These are phyloP conservation scores for Ganoderma sinense DNA, from an alignment of 1,284 basidiomycete genomes.

Conservation along the genomic window DNA sequence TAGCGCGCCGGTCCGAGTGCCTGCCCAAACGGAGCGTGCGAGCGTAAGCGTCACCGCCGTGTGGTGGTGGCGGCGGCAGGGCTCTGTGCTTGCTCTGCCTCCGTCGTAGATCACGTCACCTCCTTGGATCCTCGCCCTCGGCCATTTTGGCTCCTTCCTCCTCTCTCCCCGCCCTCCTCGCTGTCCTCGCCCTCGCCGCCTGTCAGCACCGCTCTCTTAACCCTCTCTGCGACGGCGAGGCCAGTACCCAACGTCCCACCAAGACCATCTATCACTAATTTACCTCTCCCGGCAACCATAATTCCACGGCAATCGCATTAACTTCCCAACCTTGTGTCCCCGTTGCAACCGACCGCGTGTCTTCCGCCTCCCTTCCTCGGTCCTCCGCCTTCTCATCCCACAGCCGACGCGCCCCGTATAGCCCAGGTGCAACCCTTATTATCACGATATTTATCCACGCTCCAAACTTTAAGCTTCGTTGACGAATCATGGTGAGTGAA, in stretches of 20 bases:
- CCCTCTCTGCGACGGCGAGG: slow-evolving; percentile 13
- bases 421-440: slow-evolving; percentile 12
- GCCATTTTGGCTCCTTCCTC: slow-evolving; percentile 20
- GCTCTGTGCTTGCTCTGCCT: background rate
- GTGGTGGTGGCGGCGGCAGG: background rate
- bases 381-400: slow-evolving; percentile 12
- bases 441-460: slow-evolving; percentile 29
- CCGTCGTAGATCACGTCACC: slow-evolving; percentile 25
- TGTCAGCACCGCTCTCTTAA: slow-evolving; percentile 11
- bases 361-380: slow-evolving; percentile 10
- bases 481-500: slow-evolving; percentile 32
- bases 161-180: slow-evolving; percentile 6
- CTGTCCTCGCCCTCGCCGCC: slow-evolving; percentile 15
- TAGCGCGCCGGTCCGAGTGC: background rate
- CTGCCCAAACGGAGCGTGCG: background rate
- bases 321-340: slow-evolving; percentile 17
- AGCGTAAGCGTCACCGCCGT: background rate
- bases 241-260: slow-evolving; percentile 12
- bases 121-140: slow-evolving; percentile 16
- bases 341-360: slow-evolving; percentile 25
- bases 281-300: slow-evolving; percentile 14
- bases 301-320: slow-evolving; percentile 24
- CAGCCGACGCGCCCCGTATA: slow-evolving; percentile 6
- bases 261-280: slow-evolving; percentile 15
- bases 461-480: slow-evolving; percentile 15